These are phyloP conservation scores for Kentomonas sorsogonicus DNA, from an alignment of 208 protist species.

Conservation along the genomic window DNA sequence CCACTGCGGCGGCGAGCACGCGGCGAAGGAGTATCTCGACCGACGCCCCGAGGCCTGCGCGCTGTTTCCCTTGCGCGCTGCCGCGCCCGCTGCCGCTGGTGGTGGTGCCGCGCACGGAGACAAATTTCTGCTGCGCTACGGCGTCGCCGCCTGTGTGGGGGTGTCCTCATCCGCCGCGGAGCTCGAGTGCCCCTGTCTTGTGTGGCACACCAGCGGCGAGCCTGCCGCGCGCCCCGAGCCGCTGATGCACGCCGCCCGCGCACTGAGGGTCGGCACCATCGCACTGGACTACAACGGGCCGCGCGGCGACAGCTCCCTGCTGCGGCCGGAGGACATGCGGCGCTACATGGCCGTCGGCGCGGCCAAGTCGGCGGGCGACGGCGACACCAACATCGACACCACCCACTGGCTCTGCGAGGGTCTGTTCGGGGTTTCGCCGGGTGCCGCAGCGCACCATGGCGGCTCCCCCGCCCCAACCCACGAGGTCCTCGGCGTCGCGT, in stretches of 20 bases:
- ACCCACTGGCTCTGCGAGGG: conserved; percentile 67
- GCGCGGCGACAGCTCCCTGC: conserved; percentile 30
- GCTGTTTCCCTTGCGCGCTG: conserved; percentile 9
- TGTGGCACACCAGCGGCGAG: conserved; percentile 74
- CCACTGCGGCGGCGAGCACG: conserved; percentile 66
- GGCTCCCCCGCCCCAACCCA: neutral
- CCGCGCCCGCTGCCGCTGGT: conserved; percentile 23
- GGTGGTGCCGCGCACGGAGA: conserved; percentile 37
- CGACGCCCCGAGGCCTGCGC: conserved; percentile 37
- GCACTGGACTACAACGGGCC: conserved; percentile 76
- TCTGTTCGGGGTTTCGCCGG: conserved; percentile 61
- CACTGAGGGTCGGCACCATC: conserved; percentile 46
- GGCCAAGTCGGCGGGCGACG: conserved; percentile 15
- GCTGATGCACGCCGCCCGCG: conserved; percentile 41
- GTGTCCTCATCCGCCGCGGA: conserved; percentile 21
- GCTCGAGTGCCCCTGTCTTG: conserved; percentile 28
- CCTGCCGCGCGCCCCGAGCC: conserved; percentile 66
- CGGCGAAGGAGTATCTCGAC: conserved; percentile 68
- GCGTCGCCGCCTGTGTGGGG: conserved; percentile 61
- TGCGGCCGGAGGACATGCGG: conserved; percentile 35
- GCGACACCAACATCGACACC: conserved; percentile 38
- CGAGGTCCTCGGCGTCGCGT: conserved; percentile 56
- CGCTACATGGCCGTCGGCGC: conserved; percentile 55
- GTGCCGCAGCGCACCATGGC: conserved; percentile 29
- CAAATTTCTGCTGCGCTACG: conserved; percentile 78